These are phyloP conservation scores for Lentinula raphanica DNA, from an alignment of 768 basidiomycete species.

Conservation along the genomic window DNA sequence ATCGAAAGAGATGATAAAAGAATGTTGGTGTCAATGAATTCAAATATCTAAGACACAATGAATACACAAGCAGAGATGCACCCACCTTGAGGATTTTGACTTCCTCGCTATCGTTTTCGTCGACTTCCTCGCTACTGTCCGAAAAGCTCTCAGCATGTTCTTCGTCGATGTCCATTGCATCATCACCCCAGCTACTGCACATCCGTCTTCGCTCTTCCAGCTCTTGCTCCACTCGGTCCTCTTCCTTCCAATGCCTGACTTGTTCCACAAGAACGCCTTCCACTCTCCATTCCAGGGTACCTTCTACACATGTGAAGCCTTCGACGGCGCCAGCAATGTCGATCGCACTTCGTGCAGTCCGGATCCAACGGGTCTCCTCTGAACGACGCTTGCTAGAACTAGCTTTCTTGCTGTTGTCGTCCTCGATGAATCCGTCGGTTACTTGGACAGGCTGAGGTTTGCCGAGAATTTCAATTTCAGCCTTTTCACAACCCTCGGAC, in stretches of 20 bases:
- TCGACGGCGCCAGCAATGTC: conserved; percentile 65
- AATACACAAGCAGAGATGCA: conserved; percentile 11
- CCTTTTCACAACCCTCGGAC: conserved; percentile 50
- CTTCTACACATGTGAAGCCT: conserved; percentile 67
- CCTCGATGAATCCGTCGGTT: conserved; percentile 80
- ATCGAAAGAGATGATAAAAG: conserved; percentile 76
- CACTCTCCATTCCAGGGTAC: conserved; percentile 56
- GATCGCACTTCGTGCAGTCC: conserved; percentile 66
- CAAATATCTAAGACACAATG: conserved; percentile 11
- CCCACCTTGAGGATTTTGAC: conserved; percentile 79
- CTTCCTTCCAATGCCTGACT: conserved; percentile 62
- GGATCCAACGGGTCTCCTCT: conserved; percentile 55
- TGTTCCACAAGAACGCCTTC: conserved; percentile 65
- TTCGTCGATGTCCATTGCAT: conserved; percentile 70
- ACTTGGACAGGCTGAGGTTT: conserved; percentile 49
- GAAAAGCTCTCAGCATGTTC: conserved; percentile 37
- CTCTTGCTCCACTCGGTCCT: conserved; percentile 60
- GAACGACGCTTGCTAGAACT: conserved; percentile 17
- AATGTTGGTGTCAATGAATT: conserved; percentile 93
- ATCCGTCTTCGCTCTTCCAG: conserved; percentile 64
- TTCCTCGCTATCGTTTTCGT: conserved; percentile 65
- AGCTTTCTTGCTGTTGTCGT: conserved; percentile 46
- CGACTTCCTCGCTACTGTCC: conserved; percentile 49
- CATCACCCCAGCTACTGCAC: conserved; percentile 59
- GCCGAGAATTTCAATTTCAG: conserved; percentile 79